Evolutionary conservation across 2,329 filamentous ascomycete genomes (phyloP), one percentile per base, ranked within the genome.

Genomic region (Alternaria incomplexa): DNA sequence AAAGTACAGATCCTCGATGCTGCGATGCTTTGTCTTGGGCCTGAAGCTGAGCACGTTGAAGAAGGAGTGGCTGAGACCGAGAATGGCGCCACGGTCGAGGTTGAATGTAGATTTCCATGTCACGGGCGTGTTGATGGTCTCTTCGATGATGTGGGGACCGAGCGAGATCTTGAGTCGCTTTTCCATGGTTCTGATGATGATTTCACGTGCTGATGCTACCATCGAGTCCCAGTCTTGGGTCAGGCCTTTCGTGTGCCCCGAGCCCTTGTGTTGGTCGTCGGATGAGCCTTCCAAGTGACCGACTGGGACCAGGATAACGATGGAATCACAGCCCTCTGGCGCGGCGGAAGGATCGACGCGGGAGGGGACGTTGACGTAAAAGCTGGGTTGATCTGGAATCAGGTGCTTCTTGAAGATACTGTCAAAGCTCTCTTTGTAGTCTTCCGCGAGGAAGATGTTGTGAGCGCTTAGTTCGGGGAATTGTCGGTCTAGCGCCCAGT

Each of bases 341-440:
- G 91, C 90, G 1, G 91, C 91, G 0, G 85, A 85, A 1, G 87
- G 81, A 67, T 93, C 91, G 8, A 92, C 85, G 12, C 90, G 85
- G 50, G 86, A 90, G 0, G 91, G 91, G 0, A 93, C 90, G 73
- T 93, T 92, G 78, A 93, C 86, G 78, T 93, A 93, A 82, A 93
- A 93, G 59, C 87, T 90, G 0, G 91, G 91, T 62, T 92, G 84
- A 2, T 84, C 77, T 1, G 91, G 91, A 9, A 93, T 87, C 3
- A 85, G 80, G 63, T 92, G 88, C 28, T 87, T 81, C 67, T 90
- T 88, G 83, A 93, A 93, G 62, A 93, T 93, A 62, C 86, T 85
- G 77, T 93, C 90, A 72, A 93, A 93, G n/a, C 86, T 89, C 69
- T 91, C 88, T 54, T 84, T 84, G 76, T 92, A 93, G 66, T 90